A percentile compares a stretch with the other conserved stretches of the same genome.
These are phyloP conservation scores for Pugionium dolabratum DNA, from an alignment of 345 rosid genomes.

Conservation along the genomic window DNA sequence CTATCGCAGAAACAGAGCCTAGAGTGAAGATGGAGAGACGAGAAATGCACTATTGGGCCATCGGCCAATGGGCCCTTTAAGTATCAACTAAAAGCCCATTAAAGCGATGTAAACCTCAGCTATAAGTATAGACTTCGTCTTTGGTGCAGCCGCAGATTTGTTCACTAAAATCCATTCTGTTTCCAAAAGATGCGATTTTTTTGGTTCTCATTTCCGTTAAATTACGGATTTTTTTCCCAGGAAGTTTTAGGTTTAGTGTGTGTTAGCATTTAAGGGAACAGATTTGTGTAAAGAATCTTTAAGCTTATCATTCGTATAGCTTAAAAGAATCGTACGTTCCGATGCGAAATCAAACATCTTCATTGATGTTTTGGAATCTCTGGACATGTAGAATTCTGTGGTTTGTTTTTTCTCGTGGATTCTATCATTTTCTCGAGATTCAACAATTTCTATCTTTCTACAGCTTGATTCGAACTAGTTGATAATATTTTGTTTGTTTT, in stretches of 20 bases:
- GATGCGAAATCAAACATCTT: constrained; percentile 35
- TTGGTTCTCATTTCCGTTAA: background rate
- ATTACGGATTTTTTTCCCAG: background rate
- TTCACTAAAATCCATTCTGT: background rate
- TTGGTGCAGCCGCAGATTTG: constrained; percentile 15
- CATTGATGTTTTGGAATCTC: constrained; percentile 30
- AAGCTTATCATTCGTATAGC: constrained; percentile 30
- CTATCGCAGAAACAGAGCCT: background rate
- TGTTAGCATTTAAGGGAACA: constrained; percentile 21
- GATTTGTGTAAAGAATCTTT: constrained; percentile 23
- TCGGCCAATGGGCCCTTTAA: constrained; percentile 9
- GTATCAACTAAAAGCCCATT: background rate
- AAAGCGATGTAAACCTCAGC: constrained; percentile 11
- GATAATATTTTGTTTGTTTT: background rate
- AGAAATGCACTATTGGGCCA: background rate
- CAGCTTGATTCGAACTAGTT: background rate
- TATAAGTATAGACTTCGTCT: constrained; percentile 24
- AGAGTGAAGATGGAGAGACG: background rate
- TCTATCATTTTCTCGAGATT: constrained; percentile 44
- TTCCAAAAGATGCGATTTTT: constrained; percentile 18
- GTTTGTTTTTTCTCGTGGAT: constrained; percentile 4
- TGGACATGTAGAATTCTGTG: constrained; percentile 37
- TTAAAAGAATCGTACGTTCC: constrained; percentile 17
- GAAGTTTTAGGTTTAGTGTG: constrained; percentile 11
- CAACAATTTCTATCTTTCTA: constrained; percentile 6